Conservation (phyloP, 306 rosid genomes). For the Cucumis hystrix region DNA sequence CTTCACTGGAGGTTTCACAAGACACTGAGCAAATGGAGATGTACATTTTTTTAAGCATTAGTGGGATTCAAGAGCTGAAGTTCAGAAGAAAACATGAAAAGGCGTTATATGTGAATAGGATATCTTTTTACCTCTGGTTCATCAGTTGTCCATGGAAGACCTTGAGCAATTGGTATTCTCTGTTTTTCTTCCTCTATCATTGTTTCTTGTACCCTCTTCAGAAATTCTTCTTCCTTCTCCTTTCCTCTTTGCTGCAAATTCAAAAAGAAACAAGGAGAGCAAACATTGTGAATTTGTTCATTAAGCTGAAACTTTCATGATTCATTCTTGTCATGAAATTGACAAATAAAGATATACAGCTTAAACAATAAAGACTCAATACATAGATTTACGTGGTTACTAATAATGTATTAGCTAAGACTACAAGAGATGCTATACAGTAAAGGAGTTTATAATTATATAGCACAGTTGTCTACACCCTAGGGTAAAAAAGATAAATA, state of each 20-base stretch:
- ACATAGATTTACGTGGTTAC: too few species aligned
- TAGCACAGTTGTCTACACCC: too few species aligned
- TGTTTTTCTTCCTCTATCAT: slow-evolving; percentile 56
- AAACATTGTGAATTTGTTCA: neutral
- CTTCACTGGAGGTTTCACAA: slow-evolving; percentile 58
- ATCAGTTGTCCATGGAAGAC: slow-evolving; percentile 96
- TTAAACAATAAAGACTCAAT: too few species aligned
- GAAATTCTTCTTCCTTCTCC: slow-evolving; percentile 63
- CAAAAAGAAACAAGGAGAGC: slow-evolving; percentile 6
- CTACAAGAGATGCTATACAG: too few species aligned
- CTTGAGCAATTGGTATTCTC: slow-evolving; percentile 80
- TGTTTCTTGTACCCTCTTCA: slow-evolving; percentile 62
- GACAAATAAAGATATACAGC: too few species aligned
- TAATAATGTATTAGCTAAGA: too few species aligned
- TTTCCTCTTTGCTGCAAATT: slow-evolving; percentile 76
- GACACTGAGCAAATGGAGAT: slow-evolving; percentile 34
- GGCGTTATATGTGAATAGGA: neutral
- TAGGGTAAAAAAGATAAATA: too few species aligned
- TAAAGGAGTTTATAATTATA: too few species aligned
- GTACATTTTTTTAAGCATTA: neutral
- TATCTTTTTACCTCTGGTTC: slow-evolving; percentile 70
- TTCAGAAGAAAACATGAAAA: neutral
- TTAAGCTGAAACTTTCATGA: neutral
- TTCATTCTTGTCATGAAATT: neutral
- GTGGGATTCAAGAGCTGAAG: neutral